Base-by-base conservation (phyloP, 192 early-diverging fungal species). In the Rhizoclosmatium globosum region DNA sequence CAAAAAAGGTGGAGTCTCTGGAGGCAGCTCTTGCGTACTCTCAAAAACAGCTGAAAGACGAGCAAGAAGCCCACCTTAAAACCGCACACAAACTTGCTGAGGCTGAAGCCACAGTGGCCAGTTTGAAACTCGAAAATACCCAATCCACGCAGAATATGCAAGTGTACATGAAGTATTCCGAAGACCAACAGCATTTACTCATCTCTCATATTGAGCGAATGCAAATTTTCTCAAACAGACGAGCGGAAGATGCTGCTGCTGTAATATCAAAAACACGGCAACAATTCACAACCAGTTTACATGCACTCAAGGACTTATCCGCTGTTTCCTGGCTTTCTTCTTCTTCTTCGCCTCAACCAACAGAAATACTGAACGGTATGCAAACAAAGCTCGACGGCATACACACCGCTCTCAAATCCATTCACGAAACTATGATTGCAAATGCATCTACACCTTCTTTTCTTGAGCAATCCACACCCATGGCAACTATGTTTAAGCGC, bases 91-190 rank as follows among this genome's bases (percentile, higher is more conserved):
- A 68, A 45, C 65, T 45, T 3, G 17, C 17, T 11, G 38, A 17
- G 4, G 9, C 4, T 11, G 65, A 68, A 41, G 39, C 65, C 1
- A 38, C 39, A 44, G 45, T 21, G 6, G 60, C 60, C 9, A 9
- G 19, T 7, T 42, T 68, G 39, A 21, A 68, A 44, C 42, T 46
- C 13, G 42, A 68, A 46, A 68, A 68, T 42, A 38, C 23, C 23
- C 65, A 68, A 21, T 68, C 65, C 13, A 15, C 13, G 9, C 65
- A 45, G 13, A 68, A 68, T 41, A 68, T 68, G 65, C 23, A 68
- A 42, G 39, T 42, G 65, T 68, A 68, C 65, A 68, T 68, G 65
- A 68, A 68, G 21, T 68, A 68, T 46, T 68, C 65, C 0, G 65
- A 68, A 21, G 65, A 68, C 4, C 65, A 68, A 41, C 65, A 68